These are phyloP conservation scores for Cnidoscolus chayamansa DNA, from an alignment of 441 rosid species.

Conservation along the genomic window DNA sequence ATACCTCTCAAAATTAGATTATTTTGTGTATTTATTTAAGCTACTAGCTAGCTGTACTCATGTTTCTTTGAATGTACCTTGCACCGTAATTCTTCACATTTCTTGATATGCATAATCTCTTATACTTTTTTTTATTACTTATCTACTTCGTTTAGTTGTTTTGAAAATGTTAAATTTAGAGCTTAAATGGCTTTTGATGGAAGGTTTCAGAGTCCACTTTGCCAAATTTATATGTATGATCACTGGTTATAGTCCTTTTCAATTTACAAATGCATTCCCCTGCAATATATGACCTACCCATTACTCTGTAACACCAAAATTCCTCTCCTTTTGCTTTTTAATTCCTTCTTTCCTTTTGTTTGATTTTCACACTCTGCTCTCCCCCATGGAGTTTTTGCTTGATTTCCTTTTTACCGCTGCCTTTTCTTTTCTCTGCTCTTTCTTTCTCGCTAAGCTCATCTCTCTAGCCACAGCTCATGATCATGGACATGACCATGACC, in stretches of 20 bases:
- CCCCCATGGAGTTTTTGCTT: constrained; percentile 29
- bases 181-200: too few species aligned
- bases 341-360: background rate
- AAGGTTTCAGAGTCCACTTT: too few species aligned
- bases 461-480: constrained; percentile 9
- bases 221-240: too few species aligned
- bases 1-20: too few species aligned
- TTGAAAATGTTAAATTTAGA: too few species aligned
- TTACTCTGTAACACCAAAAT: background rate
- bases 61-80: background rate
- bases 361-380: background rate
- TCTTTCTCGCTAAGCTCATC: constrained; percentile 24
- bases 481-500: constrained; percentile 8
- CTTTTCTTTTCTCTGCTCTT: constrained; percentile 24
- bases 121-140: background rate
- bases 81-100: background rate
- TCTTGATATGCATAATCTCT: background rate
- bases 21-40: too few species aligned
- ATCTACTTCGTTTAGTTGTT: too few species aligned
- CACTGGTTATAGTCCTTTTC: constrained; percentile 20
- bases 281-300: constrained; percentile 19
- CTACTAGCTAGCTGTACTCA: too few species aligned
- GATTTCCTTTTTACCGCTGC: constrained; percentile 18
- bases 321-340: background rate
- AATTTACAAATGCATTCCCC: constrained; percentile 13